These are phyloP conservation scores for Pichia paraexigua DNA, from an alignment of 805 yeast species.

Conservation along the genomic window DNA sequence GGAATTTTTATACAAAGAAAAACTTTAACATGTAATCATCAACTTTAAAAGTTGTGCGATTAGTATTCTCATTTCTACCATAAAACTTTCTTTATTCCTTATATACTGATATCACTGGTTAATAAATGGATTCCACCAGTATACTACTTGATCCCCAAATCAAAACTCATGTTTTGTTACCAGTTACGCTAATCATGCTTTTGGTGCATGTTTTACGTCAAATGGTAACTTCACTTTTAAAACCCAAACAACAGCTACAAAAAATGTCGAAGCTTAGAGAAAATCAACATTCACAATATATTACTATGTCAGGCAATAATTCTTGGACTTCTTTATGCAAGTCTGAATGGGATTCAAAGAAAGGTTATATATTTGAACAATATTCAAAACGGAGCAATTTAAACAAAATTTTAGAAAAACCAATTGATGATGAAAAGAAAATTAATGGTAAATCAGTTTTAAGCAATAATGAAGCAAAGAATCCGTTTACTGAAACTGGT, in stretches of 20 bases:
- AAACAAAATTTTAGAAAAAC: conserved; percentile 3
- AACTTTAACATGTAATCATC: neutral
- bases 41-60: neutral
- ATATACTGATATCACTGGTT: neutral
- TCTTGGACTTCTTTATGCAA: conserved; percentile 4
- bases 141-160: conserved; percentile 71
- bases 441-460: conserved; percentile 26
- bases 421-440: conserved; percentile 21
- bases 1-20: neutral
- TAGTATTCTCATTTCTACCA: neutral
- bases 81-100: neutral
- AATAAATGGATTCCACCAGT: conserved; percentile 32
- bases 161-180: conserved; percentile 84
- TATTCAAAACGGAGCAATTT: conserved; percentile 2
- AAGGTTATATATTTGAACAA: neutral
- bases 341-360: conserved; percentile 11
- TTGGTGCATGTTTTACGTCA: conserved; percentile 75
- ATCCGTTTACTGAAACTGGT: conserved; percentile 65
- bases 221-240: conserved; percentile 52
- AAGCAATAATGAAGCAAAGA: conserved; percentile 30
- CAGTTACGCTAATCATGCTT: conserved; percentile 86
- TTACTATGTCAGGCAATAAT: neutral
- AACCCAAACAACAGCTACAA: conserved; percentile 48
- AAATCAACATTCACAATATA: conserved; percentile 54
- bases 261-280: conserved; percentile 48